Conservation (phyloP, 2,329 filamentous ascomycete genomes). For the Camptophora hylomeconis region DNA sequence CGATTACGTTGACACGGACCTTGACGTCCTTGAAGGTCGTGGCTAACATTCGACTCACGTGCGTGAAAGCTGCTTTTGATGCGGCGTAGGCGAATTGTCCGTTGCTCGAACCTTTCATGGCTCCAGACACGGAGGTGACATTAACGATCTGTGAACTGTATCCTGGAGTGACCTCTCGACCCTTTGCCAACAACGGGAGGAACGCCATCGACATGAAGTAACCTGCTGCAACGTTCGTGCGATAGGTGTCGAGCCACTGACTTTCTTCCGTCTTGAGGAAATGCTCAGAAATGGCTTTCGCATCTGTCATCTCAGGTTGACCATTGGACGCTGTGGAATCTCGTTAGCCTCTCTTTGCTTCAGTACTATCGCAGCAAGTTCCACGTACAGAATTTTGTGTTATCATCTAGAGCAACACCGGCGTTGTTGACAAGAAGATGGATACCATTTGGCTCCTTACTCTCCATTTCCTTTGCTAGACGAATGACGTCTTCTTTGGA, state of each 20-base stretch:
- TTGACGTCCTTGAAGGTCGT: constrained; percentile 42
- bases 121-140: constrained; percentile 37
- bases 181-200: constrained; percentile 40
- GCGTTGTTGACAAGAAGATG: constrained; percentile 30
- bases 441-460: constrained; percentile 39
- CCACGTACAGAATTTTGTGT: constrained; percentile 37
- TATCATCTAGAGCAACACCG: constrained; percentile 38
- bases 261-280: constrained; percentile 33
- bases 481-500: constrained; percentile 37
- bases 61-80: constrained; percentile 37
- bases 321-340: constrained; percentile 35
- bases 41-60: constrained; percentile 43
- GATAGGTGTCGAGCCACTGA: constrained; percentile 37
- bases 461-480: constrained; percentile 37
- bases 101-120: constrained; percentile 37
- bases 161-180: constrained; percentile 30
- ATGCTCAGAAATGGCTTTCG: constrained; percentile 37
- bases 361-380: constrained; percentile 24
- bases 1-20: constrained; percentile 45
- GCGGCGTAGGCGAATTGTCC: constrained; percentile 41
- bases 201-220: constrained; percentile 44
- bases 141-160: constrained; percentile 41
- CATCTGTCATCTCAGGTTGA: constrained; percentile 35
- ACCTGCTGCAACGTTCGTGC: constrained; percentile 37
- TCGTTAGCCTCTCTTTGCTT: constrained; percentile 38